phyloP scores from a whole-genome alignment of 129 eudicot species.

The Artemisia annua region DNA sequence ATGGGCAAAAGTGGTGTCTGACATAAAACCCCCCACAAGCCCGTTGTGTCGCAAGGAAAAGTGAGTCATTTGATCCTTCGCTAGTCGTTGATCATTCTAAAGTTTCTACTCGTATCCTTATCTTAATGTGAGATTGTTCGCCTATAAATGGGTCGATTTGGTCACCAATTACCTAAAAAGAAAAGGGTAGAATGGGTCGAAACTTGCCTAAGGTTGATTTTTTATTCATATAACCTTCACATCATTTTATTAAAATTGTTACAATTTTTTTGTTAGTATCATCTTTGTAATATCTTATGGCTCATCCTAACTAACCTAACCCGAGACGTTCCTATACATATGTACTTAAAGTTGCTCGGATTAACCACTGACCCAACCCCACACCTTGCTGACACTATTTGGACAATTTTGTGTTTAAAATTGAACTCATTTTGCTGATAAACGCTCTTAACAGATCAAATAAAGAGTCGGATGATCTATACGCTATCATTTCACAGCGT shows the following conservation, averaged over 20 bases:
- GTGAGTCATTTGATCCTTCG: slow-evolving; percentile 38
- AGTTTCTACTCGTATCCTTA: too few species aligned
- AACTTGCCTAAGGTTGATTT: too few species aligned
- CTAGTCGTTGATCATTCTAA: background rate
- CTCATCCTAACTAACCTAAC: too few species aligned
- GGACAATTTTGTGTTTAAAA: background rate
- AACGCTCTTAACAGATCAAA: slow-evolving; percentile 41
- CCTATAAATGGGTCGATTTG: background rate
- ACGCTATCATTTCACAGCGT: slow-evolving; percentile 61
- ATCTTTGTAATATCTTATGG: too few species aligned
- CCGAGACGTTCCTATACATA: too few species aligned
- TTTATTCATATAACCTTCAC: too few species aligned
- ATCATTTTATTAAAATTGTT: too few species aligned
- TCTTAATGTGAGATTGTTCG: too few species aligned
- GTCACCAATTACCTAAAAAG: background rate
- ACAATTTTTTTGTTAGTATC: too few species aligned
- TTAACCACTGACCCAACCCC: too few species aligned
- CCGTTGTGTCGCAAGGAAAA: slow-evolving; percentile 47
- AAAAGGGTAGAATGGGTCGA: too few species aligned
- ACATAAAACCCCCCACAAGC: slow-evolving; percentile 71
- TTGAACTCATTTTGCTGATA: background rate
- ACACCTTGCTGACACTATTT: background rate
- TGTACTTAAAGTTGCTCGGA: too few species aligned
- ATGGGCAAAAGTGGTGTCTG: slow-evolving; percentile 68
- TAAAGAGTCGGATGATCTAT: slow-evolving; percentile 54